Conservation (phyloP, 169 alveolate genomes). For the Eimeria sp. region DNA sequence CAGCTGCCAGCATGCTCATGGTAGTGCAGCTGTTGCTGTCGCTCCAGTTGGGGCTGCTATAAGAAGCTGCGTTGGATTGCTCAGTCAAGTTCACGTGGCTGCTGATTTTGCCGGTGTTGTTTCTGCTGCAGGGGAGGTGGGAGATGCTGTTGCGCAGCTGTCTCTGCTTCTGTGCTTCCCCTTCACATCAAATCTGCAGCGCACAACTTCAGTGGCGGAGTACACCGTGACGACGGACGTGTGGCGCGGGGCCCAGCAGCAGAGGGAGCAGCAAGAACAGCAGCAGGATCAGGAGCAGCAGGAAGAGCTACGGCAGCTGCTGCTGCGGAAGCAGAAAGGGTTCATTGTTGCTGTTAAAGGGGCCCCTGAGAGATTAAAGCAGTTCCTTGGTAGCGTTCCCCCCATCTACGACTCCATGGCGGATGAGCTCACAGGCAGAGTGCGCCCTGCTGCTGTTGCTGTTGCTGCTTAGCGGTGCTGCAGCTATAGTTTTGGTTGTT, state of each 20-base stretch:
- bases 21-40: neutral
- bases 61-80: neutral
- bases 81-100: neutral
- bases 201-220: slow-evolving; percentile 88
- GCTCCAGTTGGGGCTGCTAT: slow-evolving; percentile 20
- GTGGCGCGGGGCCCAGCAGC: slow-evolving; percentile 49
- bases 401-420: slow-evolving; percentile 91
- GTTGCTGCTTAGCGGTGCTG: slow-evolving; percentile 14
- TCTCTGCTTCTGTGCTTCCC: slow-evolving; percentile 90
- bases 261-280: slow-evolving; percentile 5
- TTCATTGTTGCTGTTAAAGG: slow-evolving; percentile 93
- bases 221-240: slow-evolving; percentile 60
- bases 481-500: neutral
- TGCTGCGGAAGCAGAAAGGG: slow-evolving; percentile 44
- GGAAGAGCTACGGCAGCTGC: slow-evolving; percentile 44
- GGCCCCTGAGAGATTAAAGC: slow-evolving; percentile 97
- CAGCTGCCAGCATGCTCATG: slow-evolving; percentile 87
- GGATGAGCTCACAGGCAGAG: slow-evolving; percentile 28
- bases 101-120: neutral
- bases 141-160: slow-evolving; percentile 84
- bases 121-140: slow-evolving; percentile 34
- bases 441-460: slow-evolving; percentile 86
- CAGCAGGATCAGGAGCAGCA: slow-evolving; percentile 23
- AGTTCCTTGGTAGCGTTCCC: slow-evolving; percentile 94
- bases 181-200: slow-evolving; percentile 92